These are phyloP conservation scores for Lactarius trivialis DNA, from an alignment of 768 basidiomycete species.

Conservation along the genomic window DNA sequence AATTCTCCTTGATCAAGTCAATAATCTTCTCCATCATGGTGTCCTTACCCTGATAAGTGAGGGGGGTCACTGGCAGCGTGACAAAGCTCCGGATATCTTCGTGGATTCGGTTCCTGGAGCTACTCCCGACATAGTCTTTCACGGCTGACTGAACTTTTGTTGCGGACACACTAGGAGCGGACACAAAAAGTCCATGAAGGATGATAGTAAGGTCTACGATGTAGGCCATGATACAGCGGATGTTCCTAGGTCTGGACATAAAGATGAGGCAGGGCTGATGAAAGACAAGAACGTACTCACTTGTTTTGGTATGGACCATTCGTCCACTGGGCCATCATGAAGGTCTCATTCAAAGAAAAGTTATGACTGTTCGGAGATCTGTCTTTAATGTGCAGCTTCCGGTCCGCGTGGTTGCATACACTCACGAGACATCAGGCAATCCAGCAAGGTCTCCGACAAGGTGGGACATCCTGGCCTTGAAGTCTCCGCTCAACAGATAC, in stretches of 20 bases:
- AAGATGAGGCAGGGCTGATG: not conserved
- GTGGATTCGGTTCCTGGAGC: not conserved
- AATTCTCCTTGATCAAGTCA: not conserved
- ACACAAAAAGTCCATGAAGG: not conserved
- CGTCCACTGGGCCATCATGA: not conserved
- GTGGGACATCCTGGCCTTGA: not conserved
- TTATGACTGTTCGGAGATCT: not conserved
- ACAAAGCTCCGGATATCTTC: not conserved
- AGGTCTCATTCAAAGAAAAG: not conserved
- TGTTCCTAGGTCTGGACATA: not conserved
- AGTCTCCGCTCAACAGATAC: slow-evolving; percentile 3
- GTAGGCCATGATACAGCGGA: slow-evolving; percentile 10
- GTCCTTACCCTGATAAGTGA: not conserved
- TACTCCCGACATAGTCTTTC: not conserved
- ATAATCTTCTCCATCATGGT: not conserved
- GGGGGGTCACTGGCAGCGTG: no score
- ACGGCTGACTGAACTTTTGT: not conserved
- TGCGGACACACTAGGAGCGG: not conserved
- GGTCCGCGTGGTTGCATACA: not conserved
- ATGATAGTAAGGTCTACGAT: slow-evolving; percentile 12
- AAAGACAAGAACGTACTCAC: not conserved
- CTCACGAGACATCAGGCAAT: not conserved
- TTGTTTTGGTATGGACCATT: not conserved
- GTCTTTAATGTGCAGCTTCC: not conserved
- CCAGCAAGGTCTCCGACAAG: not conserved